Evolutionary conservation across 805 yeast species (phyloP).

Genomic region (Kluyveromyces lactis): DNA sequence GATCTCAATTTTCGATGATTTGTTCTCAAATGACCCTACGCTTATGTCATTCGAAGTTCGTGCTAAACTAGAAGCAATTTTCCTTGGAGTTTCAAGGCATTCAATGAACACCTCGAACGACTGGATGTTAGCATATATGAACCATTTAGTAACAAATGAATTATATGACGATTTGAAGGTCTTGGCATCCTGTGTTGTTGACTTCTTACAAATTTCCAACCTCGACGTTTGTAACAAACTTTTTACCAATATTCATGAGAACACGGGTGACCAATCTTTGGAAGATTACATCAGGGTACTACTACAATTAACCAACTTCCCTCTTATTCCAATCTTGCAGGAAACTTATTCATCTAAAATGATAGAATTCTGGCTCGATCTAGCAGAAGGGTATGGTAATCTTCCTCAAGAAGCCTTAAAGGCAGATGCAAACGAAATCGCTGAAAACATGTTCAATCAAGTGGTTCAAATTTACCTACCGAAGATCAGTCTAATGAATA

Average conservation of each 20-base stretch:
- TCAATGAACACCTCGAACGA: constrained; percentile 16
- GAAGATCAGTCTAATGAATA: constrained; percentile 43
- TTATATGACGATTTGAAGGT: constrained; percentile 26
- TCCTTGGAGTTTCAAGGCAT: constrained; percentile 23
- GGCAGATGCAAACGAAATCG: constrained; percentile 26
- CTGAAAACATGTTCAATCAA: constrained; percentile 36
- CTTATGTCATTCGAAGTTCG: constrained; percentile 25
- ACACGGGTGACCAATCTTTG: constrained; percentile 6
- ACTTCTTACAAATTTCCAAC: constrained; percentile 26
- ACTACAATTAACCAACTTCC: constrained; percentile 45
- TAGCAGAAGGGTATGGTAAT: constrained; percentile 45
- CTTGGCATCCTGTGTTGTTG: constrained; percentile 26
- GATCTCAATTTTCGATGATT: constrained; percentile 20
- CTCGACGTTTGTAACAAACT: constrained; percentile 27
- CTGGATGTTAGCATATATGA: constrained; percentile 30
- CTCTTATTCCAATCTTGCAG: constrained; percentile 49
- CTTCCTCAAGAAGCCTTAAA: constrained; percentile 28
- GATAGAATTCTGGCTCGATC: constrained; percentile 61
- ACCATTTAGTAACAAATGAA: constrained; percentile 25
- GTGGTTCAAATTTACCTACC: constrained; percentile 61
- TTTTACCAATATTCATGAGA: constrained; percentile 16
- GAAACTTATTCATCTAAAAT: constrained; percentile 50
- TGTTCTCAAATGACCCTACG: constrained; percentile 24
- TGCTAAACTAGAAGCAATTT: constrained; percentile 22
- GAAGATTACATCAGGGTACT: constrained; percentile 40